Evolutionary conservation across 192 early-diverging fungal genomes (phyloP).

Genomic region (Coemansia sp.): DNA sequence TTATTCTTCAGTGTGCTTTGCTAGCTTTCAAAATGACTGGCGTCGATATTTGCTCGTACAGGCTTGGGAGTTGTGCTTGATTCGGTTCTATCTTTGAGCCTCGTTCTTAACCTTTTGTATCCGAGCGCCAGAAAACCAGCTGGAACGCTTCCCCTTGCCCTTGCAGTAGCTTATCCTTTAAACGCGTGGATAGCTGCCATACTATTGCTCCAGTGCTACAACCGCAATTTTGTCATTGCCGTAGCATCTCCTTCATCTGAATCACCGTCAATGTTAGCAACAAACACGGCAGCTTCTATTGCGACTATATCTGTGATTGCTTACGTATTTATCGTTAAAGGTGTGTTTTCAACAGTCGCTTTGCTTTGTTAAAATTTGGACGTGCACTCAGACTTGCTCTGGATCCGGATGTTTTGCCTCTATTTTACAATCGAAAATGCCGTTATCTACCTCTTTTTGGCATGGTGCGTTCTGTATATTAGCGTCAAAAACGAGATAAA

Average conservation of each 20-base stretch:
- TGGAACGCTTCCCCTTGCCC: neutral
- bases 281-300: neutral
- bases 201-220: neutral
- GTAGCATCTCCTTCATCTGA: neutral
- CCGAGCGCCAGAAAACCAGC: neutral
- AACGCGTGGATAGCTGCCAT: neutral
- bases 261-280: neutral
- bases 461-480: neutral
- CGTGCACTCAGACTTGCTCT: slow-evolving; percentile 1
- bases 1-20: neutral
- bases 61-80: neutral
- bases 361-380: neutral
- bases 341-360: neutral
- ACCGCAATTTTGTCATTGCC: neutral
- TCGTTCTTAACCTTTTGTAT: neutral
- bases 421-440: neutral
- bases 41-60: neutral
- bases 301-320: neutral
- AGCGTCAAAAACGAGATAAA: neutral
- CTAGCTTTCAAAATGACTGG: neutral
- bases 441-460: neutral
- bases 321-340: neutral
- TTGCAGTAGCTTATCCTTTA: neutral
- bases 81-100: neutral
- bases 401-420: neutral